Evolutionary conservation across 768 basidiomycete genomes (phyloP).

Genomic region (Tricholomella constricta): DNA sequence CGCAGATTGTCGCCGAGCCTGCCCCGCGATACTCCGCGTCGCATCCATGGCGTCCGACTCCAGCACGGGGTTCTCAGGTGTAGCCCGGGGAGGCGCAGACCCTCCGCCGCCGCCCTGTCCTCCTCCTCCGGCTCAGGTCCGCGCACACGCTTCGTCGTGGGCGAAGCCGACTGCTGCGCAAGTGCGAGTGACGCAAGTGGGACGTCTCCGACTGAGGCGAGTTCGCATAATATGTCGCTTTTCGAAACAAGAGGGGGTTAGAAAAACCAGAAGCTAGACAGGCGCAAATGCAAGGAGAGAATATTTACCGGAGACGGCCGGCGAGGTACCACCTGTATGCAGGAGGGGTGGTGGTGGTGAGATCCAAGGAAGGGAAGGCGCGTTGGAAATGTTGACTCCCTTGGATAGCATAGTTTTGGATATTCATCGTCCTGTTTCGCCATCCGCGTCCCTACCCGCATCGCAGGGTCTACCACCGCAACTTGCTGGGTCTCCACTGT

Average conservation of each 20-base stretch:
- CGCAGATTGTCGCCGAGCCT: background rate
- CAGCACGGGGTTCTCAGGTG: background rate
- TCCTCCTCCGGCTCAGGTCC: slow-evolving; percentile 43
- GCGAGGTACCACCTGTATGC: slow-evolving; percentile 39
- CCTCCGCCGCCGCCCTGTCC: too few species aligned
- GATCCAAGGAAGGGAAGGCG: too few species aligned
- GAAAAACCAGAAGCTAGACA: too few species aligned
- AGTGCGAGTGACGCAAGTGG: too few species aligned
- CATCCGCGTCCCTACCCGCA: background rate
- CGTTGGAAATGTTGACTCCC: background rate
- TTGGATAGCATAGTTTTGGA: background rate
- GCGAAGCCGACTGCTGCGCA: slow-evolving; percentile 48
- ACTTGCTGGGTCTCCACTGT: background rate
- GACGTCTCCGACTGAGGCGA: slow-evolving; percentile 69
- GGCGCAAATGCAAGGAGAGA: slow-evolving; percentile 23
- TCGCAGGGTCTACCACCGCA: background rate
- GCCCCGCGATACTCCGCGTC: background rate
- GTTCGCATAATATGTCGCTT: slow-evolving; percentile 73
- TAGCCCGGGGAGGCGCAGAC: background rate
- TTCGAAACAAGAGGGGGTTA: slow-evolving; percentile 7
- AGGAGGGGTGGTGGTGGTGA: background rate
- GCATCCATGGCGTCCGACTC: background rate
- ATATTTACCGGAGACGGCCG: slow-evolving; percentile 45
- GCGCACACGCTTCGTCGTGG: slow-evolving; percentile 58
- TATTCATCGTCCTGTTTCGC: background rate